Evolutionary conservation across 352 stramenopile species (phyloP).

Genomic region (Aphanomyces euteiches): DNA sequence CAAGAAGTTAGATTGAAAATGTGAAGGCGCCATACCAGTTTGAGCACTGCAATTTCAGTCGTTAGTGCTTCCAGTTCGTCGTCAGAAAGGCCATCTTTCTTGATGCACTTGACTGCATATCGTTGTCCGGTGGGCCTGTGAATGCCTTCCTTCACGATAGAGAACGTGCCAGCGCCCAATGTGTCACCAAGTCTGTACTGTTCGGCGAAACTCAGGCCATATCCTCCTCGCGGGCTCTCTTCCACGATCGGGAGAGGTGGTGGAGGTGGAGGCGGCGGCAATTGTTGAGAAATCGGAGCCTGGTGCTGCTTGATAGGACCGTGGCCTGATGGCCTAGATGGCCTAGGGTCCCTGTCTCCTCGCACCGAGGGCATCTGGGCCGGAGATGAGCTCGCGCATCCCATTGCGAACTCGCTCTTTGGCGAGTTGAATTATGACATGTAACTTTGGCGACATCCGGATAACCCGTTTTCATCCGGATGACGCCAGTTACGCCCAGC

Average conservation of each 20-base stretch:
- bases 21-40: conserved; percentile 49
- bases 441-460: too few relatives aligned
- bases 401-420: too few relatives aligned
- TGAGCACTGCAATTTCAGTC: conserved; percentile 80
- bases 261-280: background rate
- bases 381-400: too few relatives aligned
- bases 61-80: conserved; percentile 86
- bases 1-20: conserved; percentile 12
- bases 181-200: conserved; percentile 83
- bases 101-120: conserved; percentile 92
- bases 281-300: background rate
- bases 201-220: conserved; percentile 56
- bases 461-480: too few relatives aligned
- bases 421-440: too few relatives aligned
- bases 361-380: too few relatives aligned
- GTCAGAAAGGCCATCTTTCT: conserved; percentile 76
- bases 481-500: too few relatives aligned
- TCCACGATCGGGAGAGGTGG: background rate
- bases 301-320: too few relatives aligned
- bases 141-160: conserved; percentile 77
- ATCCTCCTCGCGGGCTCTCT: background rate
- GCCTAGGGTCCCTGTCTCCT: too few relatives aligned
- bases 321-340: too few relatives aligned
- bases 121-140: conserved; percentile 78
- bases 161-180: conserved; percentile 88